Evolutionary conservation across 345 rosid species (phyloP).

Genomic region (Crucihimalaya himalaica): DNA sequence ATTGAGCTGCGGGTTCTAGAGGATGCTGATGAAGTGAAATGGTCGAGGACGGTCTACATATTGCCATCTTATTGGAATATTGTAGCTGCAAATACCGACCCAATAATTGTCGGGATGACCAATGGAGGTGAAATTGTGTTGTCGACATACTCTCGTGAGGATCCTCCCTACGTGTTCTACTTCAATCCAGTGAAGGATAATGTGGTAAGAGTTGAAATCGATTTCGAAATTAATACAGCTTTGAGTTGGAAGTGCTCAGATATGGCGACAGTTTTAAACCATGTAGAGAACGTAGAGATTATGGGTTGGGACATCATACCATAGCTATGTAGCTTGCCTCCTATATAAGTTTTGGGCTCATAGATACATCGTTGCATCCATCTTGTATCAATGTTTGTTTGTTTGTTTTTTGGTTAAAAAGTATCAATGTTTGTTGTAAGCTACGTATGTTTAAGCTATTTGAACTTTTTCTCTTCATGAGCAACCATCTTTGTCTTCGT

Average conservation of each 20-base stretch:
- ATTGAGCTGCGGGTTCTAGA: not conserved
- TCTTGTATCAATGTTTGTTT: no score
- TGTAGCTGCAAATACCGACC: not conserved
- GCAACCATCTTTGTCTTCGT: not conserved
- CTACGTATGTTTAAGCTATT: not conserved
- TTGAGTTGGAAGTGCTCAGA: no score
- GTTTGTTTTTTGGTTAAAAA: no score
- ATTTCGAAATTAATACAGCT: no score
- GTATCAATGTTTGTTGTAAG: no score
- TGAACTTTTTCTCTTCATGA: not conserved
- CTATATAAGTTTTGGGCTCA: no score
- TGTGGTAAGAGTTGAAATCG: conserved; percentile 46
- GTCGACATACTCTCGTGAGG: rapidly evolving
- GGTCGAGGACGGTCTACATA: not conserved
- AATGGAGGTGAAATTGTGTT: not conserved
- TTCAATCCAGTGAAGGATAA: conserved; percentile 40
- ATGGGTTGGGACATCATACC: not conserved
- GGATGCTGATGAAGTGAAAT: not conserved
- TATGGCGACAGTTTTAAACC: not conserved
- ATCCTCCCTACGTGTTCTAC: not conserved
- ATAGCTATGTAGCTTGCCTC: not conserved
- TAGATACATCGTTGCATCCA: not conserved
- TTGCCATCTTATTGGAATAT: not conserved
- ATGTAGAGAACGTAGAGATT: not conserved
- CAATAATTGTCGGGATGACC: not conserved